These are phyloP conservation scores for Chrysophaeum taylorii DNA, from an alignment of 352 stramenopile genomes.

Conservation along the genomic window DNA sequence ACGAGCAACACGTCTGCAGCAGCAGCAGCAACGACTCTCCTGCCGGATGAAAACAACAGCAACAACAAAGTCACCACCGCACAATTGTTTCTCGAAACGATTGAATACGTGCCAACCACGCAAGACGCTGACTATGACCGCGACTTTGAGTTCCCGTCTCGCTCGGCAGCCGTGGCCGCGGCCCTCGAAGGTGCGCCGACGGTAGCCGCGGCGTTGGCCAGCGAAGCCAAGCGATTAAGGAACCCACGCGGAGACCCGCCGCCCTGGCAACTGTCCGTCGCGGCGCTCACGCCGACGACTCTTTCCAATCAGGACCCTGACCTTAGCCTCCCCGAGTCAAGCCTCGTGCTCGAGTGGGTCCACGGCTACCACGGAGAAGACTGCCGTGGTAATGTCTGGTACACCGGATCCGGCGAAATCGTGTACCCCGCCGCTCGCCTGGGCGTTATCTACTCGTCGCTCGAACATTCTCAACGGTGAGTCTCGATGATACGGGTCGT, in stretches of 20 bases:
- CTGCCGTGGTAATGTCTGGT: conserved; percentile 37
- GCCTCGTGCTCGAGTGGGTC: conserved; percentile 33
- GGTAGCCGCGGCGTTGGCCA: background rate
- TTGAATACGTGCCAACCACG: background rate
- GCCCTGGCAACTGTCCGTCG: background rate
- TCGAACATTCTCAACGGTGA: conserved; percentile 2
- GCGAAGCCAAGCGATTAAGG: background rate
- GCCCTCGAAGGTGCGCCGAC: background rate
- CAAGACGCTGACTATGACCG: background rate
- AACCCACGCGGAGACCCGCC: background rate
- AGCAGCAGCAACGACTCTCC: too few species aligned
- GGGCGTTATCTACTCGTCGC: conserved; percentile 45
- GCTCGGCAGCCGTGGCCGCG: background rate
- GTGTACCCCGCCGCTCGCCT: conserved; percentile 65
- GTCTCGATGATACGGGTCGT: too few species aligned
- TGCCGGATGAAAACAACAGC: background rate
- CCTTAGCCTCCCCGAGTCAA: conserved; percentile 2
- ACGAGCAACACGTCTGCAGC: too few species aligned
- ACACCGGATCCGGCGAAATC: conserved; percentile 46
- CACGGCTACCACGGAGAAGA: conserved; percentile 35
- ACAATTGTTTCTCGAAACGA: background rate
- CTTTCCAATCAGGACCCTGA: background rate
- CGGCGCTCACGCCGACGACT: background rate
- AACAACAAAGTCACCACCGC: background rate
- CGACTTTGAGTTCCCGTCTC: background rate